Conservation (phyloP, 768 basidiomycete genomes). For the Mrakia blollopis region DNA sequence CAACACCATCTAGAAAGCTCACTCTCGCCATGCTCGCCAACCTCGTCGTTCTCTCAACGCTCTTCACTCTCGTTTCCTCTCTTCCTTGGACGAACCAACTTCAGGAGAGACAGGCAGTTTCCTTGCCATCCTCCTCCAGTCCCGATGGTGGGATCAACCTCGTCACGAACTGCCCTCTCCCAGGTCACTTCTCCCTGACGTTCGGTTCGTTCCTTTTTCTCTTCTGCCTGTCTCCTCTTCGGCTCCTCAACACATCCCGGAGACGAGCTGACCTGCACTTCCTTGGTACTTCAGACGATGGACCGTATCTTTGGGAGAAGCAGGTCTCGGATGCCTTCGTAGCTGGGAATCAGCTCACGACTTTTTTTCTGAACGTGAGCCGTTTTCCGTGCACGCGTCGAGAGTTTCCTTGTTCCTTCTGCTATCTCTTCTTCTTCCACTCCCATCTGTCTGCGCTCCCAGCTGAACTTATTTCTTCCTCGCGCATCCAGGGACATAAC, state of each 20-base stretch:
- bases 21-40: neutral
- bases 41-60: neutral
- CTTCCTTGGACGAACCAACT: neutral
- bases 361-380: conserved; percentile 12
- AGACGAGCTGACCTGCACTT: neutral
- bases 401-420: neutral
- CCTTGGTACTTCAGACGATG: no score
- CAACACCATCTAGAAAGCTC: neutral
- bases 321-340: neutral
- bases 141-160: neutral
- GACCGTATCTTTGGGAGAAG: neutral
- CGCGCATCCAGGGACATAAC: neutral
- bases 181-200: neutral
- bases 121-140: neutral
- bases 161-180: neutral
- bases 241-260: neutral
- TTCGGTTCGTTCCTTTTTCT: neutral
- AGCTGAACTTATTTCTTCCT: neutral
- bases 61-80: neutral
- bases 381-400: neutral
- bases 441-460: neutral
- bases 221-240: neutral
- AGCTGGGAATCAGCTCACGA: neutral
- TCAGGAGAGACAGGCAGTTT: neutral
- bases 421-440: neutral